A percentile compares a stretch with the other conserved stretches of the same genome.
phyloP scores from a whole-genome alignment of 805 yeast genomes.

The Metschnikowia reukaufii region DNA sequence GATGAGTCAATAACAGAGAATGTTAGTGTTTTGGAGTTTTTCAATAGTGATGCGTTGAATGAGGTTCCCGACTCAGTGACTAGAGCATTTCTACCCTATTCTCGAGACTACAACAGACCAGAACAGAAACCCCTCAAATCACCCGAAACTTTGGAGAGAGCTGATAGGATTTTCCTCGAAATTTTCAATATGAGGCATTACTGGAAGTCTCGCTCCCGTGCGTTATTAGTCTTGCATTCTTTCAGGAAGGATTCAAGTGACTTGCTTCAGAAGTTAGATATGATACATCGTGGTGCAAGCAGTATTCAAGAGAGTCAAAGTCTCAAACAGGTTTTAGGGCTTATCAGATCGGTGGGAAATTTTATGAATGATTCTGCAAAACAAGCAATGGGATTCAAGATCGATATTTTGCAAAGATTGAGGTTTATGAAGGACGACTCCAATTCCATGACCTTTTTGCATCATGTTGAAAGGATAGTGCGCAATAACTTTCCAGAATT shows the following conservation, averaged over 20 bases:
- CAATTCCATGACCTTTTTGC: slow-evolving; percentile 84
- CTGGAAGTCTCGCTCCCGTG: slow-evolving; percentile 72
- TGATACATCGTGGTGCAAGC: slow-evolving; percentile 71
- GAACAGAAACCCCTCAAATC: slow-evolving; percentile 12
- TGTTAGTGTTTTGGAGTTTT: slow-evolving; percentile 63
- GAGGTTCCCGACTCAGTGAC: slow-evolving; percentile 58
- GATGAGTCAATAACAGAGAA: slow-evolving; percentile 55
- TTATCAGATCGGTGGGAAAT: slow-evolving; percentile 89
- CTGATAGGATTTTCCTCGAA: slow-evolving; percentile 69
- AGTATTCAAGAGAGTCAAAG: slow-evolving; percentile 64
- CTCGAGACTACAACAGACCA: slow-evolving; percentile 43
- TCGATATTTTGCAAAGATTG: slow-evolving; percentile 85
- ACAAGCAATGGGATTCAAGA: slow-evolving; percentile 89
- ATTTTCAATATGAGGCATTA: slow-evolving; percentile 67
- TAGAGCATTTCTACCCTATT: slow-evolving; percentile 62
- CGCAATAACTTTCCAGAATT: slow-evolving; percentile 80
- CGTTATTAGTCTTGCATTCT: slow-evolving; percentile 52
- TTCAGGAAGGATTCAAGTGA: slow-evolving; percentile 69
- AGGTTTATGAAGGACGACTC: slow-evolving; percentile 88
- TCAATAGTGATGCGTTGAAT: slow-evolving; percentile 62
- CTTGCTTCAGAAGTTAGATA: slow-evolving; percentile 51
- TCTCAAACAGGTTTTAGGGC: slow-evolving; percentile 71
- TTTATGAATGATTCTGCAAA: slow-evolving; percentile 93
- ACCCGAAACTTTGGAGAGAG: slow-evolving; percentile 53
- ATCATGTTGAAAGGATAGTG: slow-evolving; percentile 88